Evolutionary conservation across 2,329 filamentous ascomycete species (phyloP), one percentile per base, ranked within the genome.

Genomic region (Trichoderma lentiforme): DNA sequence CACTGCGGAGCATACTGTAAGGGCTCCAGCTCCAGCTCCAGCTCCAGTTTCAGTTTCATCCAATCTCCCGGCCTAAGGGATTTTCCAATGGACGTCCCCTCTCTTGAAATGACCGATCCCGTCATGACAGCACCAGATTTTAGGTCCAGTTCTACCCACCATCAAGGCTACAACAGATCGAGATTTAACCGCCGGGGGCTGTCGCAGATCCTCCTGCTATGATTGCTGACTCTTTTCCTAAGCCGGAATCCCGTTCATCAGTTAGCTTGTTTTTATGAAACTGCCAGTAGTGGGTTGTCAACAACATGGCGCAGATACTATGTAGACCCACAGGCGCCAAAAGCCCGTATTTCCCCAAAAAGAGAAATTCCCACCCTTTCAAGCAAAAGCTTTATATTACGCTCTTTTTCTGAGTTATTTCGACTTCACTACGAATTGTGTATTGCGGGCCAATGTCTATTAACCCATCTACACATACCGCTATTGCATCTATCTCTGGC

Each of bases 111-210:
- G 57, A 34, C 57, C 12, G n/a, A 60, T 15, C 8, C 18, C 34
- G 6, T 34, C 18, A 34, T 32, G 18, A 21, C 9, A 51, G 57
- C 32, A 11, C 30, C 18, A 60, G n/a, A 60, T 60, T 60, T 60
- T 34, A n/a, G 30, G 18, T 15, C 56, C 28, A n/a, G 56, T 58
- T 58, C 28, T 58, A 58, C 28, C 56, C 26, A 32, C 56, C 56
- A 28, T 58, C 26, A 58, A 58, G 56, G 56, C 56, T 58, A 28
- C 56, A 18, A 58, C 26, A 58, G 26, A 58, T 58, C 56, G 56
- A 58, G 56, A 58, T 58, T 58, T 58, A 58, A 15, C 26, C 26
- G 26, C 56, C 28, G 26, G 26, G 26, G 26, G 15, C 56, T 28
- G 26, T 28, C 18, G 26, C 56, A 58, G 56, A 58, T 58, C 56